Base-by-base conservation (phyloP, 1,284 basidiomycete genomes). In the Takashimella koratensis region DNA sequence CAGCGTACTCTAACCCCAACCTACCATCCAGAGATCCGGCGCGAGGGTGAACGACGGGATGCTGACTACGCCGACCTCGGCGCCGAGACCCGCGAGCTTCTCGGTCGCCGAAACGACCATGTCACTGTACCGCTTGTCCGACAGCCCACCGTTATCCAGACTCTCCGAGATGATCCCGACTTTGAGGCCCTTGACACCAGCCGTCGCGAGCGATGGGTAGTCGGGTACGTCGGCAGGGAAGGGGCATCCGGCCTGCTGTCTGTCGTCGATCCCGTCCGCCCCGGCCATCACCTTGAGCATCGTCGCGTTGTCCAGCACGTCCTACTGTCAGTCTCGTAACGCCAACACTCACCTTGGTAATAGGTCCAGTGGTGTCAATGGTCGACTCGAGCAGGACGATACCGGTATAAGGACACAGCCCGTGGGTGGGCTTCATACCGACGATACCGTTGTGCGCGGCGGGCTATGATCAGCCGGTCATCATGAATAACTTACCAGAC, bases 371-470 rank as follows among this genome's bases (percentile, higher is more conserved):
- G 44, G 79, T 77, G 63, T 80, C 79, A 27, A 77, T 62, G 2
- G 71, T 68, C 24, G 76, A 67, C 48, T 79, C 78, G 26, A 76
- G 74, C 12, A 77, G 75, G 20, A 76, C 74, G 20, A 78, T 69
- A 11, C 79, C 80, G 2, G 80, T 80, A 63, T 80, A 81, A 0
- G 80, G 80, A 3, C 81, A 78, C 4, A 82, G 74, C 1, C 80
- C 80, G 44, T 76, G 78, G 2, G 79, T 79, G 1, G 80, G 78
- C 59, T 81, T 81, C 26, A 82, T 59, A 0, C 80, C 80, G 16
- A 81, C 79, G 23, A 81, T 73, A 10, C 80, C 80, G 54, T 77
- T 78, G 47, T 77, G 75, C 2, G 75, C 66, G 1, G 78, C 75
- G 3, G 80, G 80, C 30, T 36, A 8, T 8, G 16, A 36, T 16